Conservation (phyloP, 768 basidiomycete species). For the Pleurotus djamor region DNA sequence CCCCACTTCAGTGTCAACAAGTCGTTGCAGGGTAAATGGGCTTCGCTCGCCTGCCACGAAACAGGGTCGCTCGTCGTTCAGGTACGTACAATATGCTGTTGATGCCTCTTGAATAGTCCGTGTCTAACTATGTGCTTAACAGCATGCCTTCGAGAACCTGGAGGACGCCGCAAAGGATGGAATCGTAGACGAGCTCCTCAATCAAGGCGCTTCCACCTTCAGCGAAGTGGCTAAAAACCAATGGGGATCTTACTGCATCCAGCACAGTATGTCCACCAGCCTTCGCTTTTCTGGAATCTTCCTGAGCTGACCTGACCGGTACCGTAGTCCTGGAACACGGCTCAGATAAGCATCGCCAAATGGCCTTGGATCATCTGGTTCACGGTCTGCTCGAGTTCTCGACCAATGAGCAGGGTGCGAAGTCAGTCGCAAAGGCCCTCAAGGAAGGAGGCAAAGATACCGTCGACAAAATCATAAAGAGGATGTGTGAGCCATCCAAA, state of each 20-base stretch:
- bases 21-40: slow-evolving; percentile 87
- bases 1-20: slow-evolving; percentile 66
- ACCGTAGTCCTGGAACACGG: slow-evolving; percentile 79
- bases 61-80: slow-evolving; percentile 88
- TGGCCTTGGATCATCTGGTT: slow-evolving; percentile 78
- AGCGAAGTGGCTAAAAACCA: slow-evolving; percentile 82
- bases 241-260: slow-evolving; percentile 87
- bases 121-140: slow-evolving; percentile 6
- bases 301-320: neutral
- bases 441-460: slow-evolving; percentile 83
- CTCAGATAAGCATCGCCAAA: slow-evolving; percentile 66
- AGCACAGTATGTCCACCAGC: slow-evolving; percentile 61
- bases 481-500: slow-evolving; percentile 86
- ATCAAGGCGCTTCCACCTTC: slow-evolving; percentile 66
- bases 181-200: slow-evolving; percentile 81
- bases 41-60: slow-evolving; percentile 85
- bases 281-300: neutral
- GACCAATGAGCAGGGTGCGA: slow-evolving; percentile 83
- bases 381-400: slow-evolving; percentile 77
- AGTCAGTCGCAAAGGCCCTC: slow-evolving; percentile 82
- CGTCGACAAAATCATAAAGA: slow-evolving; percentile 67
- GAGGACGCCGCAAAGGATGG: slow-evolving; percentile 83
- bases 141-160: slow-evolving; percentile 86
- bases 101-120: neutral
- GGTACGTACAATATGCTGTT: slow-evolving; percentile 34